Percentiles rank a stretch among this genome's conserved stretches.
Evolutionary conservation across 2,329 filamentous ascomycete species (phyloP).

Genomic region (Macrophomina phaseolina): DNA sequence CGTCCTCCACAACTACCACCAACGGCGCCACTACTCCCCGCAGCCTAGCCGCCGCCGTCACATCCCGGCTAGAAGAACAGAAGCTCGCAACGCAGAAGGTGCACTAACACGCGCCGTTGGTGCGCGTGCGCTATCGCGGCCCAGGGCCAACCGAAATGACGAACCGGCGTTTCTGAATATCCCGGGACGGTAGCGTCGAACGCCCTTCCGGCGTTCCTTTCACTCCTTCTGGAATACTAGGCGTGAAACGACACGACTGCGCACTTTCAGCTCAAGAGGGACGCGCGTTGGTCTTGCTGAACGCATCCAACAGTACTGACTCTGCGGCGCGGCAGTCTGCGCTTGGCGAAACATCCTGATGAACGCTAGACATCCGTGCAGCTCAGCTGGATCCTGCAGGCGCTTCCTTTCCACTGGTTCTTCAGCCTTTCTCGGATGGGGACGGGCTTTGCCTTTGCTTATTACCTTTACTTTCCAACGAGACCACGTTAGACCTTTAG

Average conservation of each 20-base stretch:
- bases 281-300: not conserved
- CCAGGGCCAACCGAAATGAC: not conserved
- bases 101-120: slow-evolving; percentile 3
- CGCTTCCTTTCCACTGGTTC: not conserved
- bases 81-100: slow-evolving; percentile 9
- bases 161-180: not conserved
- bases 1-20: not conserved
- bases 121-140: not conserved
- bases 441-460: not conserved
- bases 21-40: not conserved
- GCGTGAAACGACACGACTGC: not conserved
- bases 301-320: not conserved
- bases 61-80: slow-evolving; percentile 22
- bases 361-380: not conserved
- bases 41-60: slow-evolving; percentile 25
- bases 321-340: not conserved
- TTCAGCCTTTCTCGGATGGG: not conserved
- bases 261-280: not conserved
- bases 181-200: not conserved
- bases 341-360: not conserved
- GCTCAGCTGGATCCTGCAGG: slow-evolving; percentile 7
- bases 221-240: slow-evolving; percentile 1
- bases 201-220: not conserved
- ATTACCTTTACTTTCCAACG: not conserved
- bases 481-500: slow-evolving; percentile 19